Conservation (phyloP, 805 yeast genomes). For the Barnettozyma wickerhamii region DNA sequence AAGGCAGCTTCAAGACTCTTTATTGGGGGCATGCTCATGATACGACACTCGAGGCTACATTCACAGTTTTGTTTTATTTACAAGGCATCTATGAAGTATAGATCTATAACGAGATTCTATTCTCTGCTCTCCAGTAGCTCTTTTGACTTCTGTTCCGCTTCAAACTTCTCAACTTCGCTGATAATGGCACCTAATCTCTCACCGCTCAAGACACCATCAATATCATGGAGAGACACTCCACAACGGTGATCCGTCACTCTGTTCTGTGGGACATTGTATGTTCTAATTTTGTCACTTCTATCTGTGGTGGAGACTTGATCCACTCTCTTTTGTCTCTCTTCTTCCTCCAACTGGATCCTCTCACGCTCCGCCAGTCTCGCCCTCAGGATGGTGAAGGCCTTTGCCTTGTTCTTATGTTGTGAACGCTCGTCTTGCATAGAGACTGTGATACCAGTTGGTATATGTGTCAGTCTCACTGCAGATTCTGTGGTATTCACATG, state of each 20-base stretch:
- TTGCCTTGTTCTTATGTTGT: slow-evolving; percentile 90
- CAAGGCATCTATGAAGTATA: no score
- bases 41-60: no score
- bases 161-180: slow-evolving; percentile 44
- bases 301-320: slow-evolving; percentile 88
- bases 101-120: no score
- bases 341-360: slow-evolving; percentile 55
- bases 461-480: slow-evolving; percentile 89
- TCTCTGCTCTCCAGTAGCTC: slow-evolving; percentile 14
- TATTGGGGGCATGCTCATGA: no score
- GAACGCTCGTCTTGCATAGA: slow-evolving; percentile 93
- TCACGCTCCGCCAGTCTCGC: slow-evolving; percentile 84
- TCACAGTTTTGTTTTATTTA: no score
- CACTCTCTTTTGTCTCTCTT: slow-evolving; percentile 62
- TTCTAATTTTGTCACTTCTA: slow-evolving; percentile 87
- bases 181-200: slow-evolving; percentile 51
- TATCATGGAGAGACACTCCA: slow-evolving; percentile 71
- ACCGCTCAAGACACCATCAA: slow-evolving; percentile 63
- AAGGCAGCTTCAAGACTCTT: no score
- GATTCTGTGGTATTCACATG: slow-evolving; percentile 97
- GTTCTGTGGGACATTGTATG: slow-evolving; percentile 91
- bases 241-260: slow-evolving; percentile 94
- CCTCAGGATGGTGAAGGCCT: slow-evolving; percentile 78
- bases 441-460: slow-evolving; percentile 87
- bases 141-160: slow-evolving; percentile 41